Conservation (phyloP, 202 grass and related monocot genomes). For the Panicum hallii region DNA sequence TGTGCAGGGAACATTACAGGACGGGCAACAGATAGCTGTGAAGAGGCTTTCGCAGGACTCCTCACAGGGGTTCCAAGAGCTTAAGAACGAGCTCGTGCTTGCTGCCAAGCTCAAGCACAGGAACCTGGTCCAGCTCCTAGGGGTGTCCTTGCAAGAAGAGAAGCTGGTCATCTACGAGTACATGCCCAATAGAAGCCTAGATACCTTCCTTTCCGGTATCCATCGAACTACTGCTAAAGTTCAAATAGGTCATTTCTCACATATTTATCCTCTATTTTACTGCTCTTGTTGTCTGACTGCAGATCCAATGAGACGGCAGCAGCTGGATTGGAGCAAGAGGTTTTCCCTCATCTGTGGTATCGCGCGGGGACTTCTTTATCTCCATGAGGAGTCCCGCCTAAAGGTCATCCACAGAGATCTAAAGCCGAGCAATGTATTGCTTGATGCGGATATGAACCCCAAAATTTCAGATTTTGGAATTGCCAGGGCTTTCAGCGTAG, state of each 20-base stretch:
- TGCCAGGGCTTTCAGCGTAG: neutral
- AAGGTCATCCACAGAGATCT: constrained; percentile 28
- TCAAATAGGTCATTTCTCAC: neutral
- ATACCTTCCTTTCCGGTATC: neutral
- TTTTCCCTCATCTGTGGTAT: neutral
- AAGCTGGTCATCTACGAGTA: constrained; percentile 16
- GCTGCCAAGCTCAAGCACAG: constrained; percentile 15
- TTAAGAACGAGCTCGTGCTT: constrained; percentile 30
- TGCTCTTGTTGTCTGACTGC: too few species aligned
- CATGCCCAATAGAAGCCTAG: constrained; percentile 27
- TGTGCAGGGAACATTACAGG: constrained; percentile 4
- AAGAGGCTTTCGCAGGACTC: constrained; percentile 29
- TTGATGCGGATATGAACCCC: constrained; percentile 27
- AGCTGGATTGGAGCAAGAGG: neutral
- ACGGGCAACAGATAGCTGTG: constrained; percentile 16
- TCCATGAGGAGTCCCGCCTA: neutral
- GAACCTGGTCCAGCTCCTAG: constrained; percentile 24
- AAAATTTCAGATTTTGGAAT: constrained; percentile 19
- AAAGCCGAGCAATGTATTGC: constrained; percentile 36
- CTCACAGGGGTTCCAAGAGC: constrained; percentile 23
- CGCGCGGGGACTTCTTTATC: neutral
- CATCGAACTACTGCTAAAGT: neutral
- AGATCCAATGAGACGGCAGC: neutral
- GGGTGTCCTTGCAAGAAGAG: constrained; percentile 1
- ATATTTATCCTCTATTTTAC: neutral